Base-by-base conservation (phyloP, 2,329 filamentous ascomycete species). In the Aureobasidium mangrovei region DNA sequence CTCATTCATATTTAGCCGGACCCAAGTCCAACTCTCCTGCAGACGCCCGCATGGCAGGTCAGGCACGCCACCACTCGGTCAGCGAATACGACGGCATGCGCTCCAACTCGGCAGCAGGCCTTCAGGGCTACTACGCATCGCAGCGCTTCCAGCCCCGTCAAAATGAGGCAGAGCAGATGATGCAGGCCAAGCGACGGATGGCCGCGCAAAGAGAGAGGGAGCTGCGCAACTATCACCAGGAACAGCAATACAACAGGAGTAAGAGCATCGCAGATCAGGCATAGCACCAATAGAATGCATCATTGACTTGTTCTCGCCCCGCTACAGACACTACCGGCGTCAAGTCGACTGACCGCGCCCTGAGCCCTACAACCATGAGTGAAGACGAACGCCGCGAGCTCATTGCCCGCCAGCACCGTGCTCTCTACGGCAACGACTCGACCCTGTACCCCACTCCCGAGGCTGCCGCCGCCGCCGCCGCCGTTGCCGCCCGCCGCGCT, bases 221-320 rank as follows among this genome's bases (percentile, higher is more conserved):
- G 78, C 85, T 98, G 73, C 89, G 93, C 74, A 98, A 97, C 76
- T 95, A 97, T 77, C 93, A 98, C 77, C 94, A 96, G 77, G 93
- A 98, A 82, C 93, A 98, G 82, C 93, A 98, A 83, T 97, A 95
- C 77, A 95, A 97, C 80, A 85, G 91, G 88, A 96, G 93, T 97
- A 88, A 83, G 86, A 83, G 83, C 41, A 28, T 56, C 54, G 47
- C 76, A 69, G 67, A 64, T 61, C 63, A 63, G 44, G 28, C 43
- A 46, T 54, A 54, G 53, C 41, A 8, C 47, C 29, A 48, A 42
- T 54, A 58, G 45, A 57, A 58, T 54, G 41, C 29, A 46, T 48
- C 53, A 67, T 70, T 72, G 67, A 71, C 68, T 53, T 33, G 54
- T 58, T 75, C 82, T 80, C 12, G 8, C 18, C 47, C 43, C 29